These are phyloP conservation scores for Gamsiella multidivaricata DNA, from an alignment of 192 early-diverging fungal genomes.

Conservation along the genomic window DNA sequence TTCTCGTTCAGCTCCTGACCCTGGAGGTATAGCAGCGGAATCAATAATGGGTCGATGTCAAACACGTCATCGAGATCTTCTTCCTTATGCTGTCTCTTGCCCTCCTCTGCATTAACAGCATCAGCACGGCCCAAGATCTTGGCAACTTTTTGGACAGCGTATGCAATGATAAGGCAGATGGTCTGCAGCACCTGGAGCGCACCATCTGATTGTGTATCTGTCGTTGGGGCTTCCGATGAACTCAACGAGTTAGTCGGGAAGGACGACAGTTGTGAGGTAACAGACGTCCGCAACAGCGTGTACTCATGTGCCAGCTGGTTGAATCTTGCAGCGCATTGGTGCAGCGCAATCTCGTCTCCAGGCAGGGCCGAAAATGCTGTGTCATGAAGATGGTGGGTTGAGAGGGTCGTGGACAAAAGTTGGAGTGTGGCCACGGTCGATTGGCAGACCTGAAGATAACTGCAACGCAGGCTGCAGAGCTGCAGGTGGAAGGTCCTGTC, in stretches of 20 bases:
- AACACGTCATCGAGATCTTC: conserved; percentile 25
- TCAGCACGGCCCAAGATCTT: conserved; percentile 13
- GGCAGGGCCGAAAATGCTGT: conserved; percentile 9
- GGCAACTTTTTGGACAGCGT: conserved; percentile 24
- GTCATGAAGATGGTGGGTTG: not conserved
- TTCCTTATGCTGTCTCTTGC: not conserved
- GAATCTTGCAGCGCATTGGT: conserved; percentile 24
- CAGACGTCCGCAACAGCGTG: conserved; percentile 14
- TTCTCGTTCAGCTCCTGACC: conserved; percentile 5
- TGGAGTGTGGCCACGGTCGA: conserved; percentile 20
- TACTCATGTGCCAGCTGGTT: conserved; percentile 40
- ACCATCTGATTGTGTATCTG: conserved; percentile 15
- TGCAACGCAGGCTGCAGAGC: conserved; percentile 14
- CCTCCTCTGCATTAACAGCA: not conserved
- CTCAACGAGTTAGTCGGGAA: not conserved
- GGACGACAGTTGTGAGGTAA: not conserved
- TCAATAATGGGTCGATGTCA: conserved; percentile 45
- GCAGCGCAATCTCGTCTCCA: conserved; percentile 15
- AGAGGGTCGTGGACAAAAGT: conserved; percentile 7
- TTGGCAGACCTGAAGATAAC: conserved; percentile 33
- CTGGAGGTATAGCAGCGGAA: conserved; percentile 33
- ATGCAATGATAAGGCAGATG: conserved; percentile 32
- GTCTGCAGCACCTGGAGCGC: conserved; percentile 39
- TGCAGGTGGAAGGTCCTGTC: conserved; percentile 32
- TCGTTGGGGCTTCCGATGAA: not conserved